Percentiles rank a stretch among this genome's conserved stretches.
phyloP scores from a whole-genome alignment of 139 green algal species.

The Coelastrella sp. region DNA sequence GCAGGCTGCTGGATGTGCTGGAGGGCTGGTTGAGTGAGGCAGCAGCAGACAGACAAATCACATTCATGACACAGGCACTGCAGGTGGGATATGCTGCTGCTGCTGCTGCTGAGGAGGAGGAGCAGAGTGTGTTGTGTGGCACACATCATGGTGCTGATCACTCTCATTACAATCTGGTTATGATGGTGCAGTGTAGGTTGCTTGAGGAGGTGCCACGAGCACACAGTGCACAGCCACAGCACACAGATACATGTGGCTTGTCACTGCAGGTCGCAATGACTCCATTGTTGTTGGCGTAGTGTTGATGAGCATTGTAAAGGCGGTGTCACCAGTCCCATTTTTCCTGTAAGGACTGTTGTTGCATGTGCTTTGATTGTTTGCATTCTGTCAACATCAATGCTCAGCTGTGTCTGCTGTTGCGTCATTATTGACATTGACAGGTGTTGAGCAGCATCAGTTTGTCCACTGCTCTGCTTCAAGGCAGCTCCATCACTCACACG shows the following conservation, averaged over 20 bases:
- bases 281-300: too few species aligned
- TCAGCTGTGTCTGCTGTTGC: background rate
- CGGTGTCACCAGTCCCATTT: too few species aligned
- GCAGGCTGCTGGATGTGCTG: conserved; percentile 20
- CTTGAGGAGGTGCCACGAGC: too few species aligned
- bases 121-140: background rate
- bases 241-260: too few species aligned
- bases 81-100: background rate
- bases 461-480: conserved; percentile 5
- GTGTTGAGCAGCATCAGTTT: background rate
- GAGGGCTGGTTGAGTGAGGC: conserved; percentile 13
- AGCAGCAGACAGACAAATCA: background rate
- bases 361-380: background rate
- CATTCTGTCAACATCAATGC: too few species aligned
- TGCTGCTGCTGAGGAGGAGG: background rate
- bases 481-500: background rate
- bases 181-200: too few species aligned
- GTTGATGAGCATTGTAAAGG: too few species aligned
- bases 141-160: background rate
- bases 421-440: background rate
- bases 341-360: too few species aligned
- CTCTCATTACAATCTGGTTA: too few species aligned
- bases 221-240: too few species aligned
- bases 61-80: background rate
- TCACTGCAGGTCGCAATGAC: too few species aligned